phyloP scores from a whole-genome alignment of 208 protist species.

The Trypanosoma avium region DNA sequence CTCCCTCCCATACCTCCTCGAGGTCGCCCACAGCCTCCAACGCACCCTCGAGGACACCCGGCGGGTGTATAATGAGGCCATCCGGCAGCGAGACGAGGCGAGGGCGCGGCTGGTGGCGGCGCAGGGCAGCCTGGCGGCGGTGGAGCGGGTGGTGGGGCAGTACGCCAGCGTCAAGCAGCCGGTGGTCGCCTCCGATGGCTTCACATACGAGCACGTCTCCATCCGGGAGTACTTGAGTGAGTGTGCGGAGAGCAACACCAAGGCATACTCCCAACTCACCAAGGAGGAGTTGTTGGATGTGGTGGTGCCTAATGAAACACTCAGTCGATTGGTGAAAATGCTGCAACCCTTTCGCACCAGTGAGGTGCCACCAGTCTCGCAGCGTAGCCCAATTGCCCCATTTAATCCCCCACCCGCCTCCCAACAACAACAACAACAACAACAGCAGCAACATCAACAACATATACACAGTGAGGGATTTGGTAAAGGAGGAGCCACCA shows the following conservation, averaged over 20 bases:
- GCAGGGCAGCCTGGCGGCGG: constrained; percentile 54
- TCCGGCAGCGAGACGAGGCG: constrained; percentile 58
- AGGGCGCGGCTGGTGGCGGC: constrained; percentile 50
- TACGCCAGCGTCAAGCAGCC: constrained; percentile 73
- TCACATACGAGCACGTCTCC: constrained; percentile 77
- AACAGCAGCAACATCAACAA: neutral
- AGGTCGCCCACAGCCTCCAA: constrained; percentile 45
- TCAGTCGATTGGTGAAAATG: constrained; percentile 67
- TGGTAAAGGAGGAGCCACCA: neutral
- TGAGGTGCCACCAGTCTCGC: constrained; percentile 39
- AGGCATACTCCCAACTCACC: constrained; percentile 82
- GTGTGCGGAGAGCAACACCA: constrained; percentile 68
- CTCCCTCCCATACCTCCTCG: constrained; percentile 40
- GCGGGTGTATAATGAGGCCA: constrained; percentile 63
- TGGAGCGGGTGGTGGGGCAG: constrained; percentile 65
- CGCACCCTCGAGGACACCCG: constrained; percentile 61
- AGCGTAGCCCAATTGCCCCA: constrained; percentile 31
- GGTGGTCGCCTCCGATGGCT: constrained; percentile 86
- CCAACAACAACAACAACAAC: neutral
- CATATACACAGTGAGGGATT: neutral
- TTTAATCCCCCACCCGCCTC: constrained; percentile 5
- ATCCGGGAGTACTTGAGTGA: constrained; percentile 74
- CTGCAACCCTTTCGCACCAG: constrained; percentile 48
- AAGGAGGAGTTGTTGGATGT: constrained; percentile 86
- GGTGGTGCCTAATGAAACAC: constrained; percentile 73